These are phyloP conservation scores for Amaranthus palmeri DNA, from an alignment of 148 eudicot species.

Conservation along the genomic window DNA sequence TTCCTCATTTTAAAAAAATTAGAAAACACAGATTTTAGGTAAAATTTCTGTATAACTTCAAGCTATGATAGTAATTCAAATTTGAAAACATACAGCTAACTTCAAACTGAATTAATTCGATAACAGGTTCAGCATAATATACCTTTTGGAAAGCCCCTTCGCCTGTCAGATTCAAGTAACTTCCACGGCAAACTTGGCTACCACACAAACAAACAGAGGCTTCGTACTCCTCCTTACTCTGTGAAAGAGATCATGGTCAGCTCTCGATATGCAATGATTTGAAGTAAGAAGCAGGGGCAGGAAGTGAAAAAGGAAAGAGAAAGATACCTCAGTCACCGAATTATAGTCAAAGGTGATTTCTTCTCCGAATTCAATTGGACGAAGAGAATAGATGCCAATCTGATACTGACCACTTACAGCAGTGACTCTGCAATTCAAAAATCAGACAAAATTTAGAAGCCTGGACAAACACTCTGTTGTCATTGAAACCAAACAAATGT, in stretches of 20 bases:
- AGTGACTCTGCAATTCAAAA: conserved; percentile 61
- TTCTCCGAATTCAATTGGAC: conserved; percentile 85
- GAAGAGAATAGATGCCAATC: conserved; percentile 85
- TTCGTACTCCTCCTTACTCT: conserved; percentile 98
- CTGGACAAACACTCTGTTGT: neutral
- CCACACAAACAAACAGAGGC: conserved; percentile 97
- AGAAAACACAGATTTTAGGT: too few species aligned
- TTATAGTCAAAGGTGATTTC: conserved; percentile 95
- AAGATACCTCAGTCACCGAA: conserved; percentile 87
- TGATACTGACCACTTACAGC: conserved; percentile 97
- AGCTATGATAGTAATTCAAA: neutral
- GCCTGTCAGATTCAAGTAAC: conserved; percentile 87
- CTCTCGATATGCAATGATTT: neutral
- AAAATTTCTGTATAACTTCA: too few species aligned
- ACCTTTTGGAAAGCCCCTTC: conserved; percentile 97
- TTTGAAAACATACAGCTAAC: neutral
- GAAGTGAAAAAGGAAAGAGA: neutral
- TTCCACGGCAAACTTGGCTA: conserved; percentile 98
- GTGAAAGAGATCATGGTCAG: conserved; percentile 25
- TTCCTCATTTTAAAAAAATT: too few species aligned
- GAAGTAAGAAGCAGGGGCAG: neutral
- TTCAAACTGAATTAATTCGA: neutral
- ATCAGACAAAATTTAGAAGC: conserved; percentile 19
- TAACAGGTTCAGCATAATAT: conserved; percentile 6
- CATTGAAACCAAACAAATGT: neutral